Base-by-base conservation (phyloP, 2,329 filamentous ascomycete genomes). In the Karstenula rhodostoma region DNA sequence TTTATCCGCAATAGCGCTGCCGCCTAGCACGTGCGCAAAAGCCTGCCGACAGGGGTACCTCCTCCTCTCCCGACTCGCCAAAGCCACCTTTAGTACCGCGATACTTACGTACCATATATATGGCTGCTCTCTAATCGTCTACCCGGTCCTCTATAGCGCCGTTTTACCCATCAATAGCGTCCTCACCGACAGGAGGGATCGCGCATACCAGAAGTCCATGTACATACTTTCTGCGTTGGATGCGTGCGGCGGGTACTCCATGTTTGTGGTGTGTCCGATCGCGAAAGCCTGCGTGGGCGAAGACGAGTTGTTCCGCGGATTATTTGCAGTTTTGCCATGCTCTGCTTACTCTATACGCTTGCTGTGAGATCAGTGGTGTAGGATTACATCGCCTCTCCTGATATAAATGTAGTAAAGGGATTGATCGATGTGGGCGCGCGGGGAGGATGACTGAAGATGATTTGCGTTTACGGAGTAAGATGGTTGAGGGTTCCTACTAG, bases 121-220 rank as follows among this genome's bases (percentile, higher is more conserved):
- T 71, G 64, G 61, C 52, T 64, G 2, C 60, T 71, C 4, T 57
- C 68, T 7, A 62, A 17, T 68, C 10, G 66, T 71, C 1, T 70
- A 66, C 52, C 68, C 66, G 67, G 59, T 58, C 25, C 61, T 70
- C 1, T 70, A 70, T 40, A 40, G 49, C 22, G 51, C 62, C 33
- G 50, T 69, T 13, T 63, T 68, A 2, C 62, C 58, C 0, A 60
- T 68, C 58, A 66, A 66, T 55, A n/a, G 15, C 10, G 19, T 54
- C 10, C 58, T 61, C 5, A 53, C n/a, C 0, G 15, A 56, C 0
- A 19, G 42, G 27, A 52, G 49, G 27, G 58, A 54, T 27, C 44
- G 52, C 4, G 66, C 64, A 2, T 69, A 68, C 35, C 61, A 65
- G 54, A 67, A 71, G 44, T 69, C 68, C 58, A 60, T 64, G 51